phyloP scores from a whole-genome alignment of 139 green algal genomes.

The Chlorella sp. region DNA sequence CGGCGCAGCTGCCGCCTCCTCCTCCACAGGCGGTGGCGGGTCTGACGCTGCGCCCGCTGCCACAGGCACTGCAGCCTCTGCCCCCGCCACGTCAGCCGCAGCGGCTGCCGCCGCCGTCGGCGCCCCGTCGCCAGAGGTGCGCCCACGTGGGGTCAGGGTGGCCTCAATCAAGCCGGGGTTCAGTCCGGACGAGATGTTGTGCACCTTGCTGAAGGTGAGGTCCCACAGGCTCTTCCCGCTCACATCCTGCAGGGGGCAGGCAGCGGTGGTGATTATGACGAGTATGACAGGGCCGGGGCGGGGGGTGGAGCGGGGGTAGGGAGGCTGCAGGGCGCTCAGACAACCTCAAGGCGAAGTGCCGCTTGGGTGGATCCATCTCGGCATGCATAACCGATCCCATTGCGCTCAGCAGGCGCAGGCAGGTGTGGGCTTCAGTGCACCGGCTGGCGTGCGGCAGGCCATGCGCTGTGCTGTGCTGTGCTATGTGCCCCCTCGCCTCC shows the following conservation, averaged over 20 bases:
- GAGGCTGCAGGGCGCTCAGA: too few species aligned
- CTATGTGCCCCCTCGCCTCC: background rate
- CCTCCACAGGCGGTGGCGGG: background rate
- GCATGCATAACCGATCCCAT: background rate
- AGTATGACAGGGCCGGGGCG: background rate
- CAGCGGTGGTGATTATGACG: background rate
- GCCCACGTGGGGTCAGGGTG: background rate
- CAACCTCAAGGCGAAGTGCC: background rate
- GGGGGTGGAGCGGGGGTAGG: too few species aligned
- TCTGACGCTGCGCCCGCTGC: background rate
- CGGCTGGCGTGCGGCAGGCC: too few species aligned
- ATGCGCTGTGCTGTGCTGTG: too few species aligned
- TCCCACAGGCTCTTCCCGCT: conserved; percentile 77
- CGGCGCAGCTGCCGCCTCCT: too few species aligned
- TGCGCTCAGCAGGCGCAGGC: background rate
- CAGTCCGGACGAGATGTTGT: conserved; percentile 65
- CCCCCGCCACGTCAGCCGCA: background rate
- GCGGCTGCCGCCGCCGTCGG: background rate
- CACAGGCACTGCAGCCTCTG: background rate
- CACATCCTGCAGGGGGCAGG: conserved; percentile 35
- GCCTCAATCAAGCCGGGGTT: conserved; percentile 55
- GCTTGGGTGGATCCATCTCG: too few species aligned
- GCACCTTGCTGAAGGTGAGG: conserved; percentile 70
- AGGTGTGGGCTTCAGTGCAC: too few species aligned
- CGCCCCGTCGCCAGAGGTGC: background rate